Evolutionary conservation across 192 early-diverging fungal genomes (phyloP), one percentile per base, ranked within the genome.

Genomic region (Tieghemiomyces parasiticus): DNA sequence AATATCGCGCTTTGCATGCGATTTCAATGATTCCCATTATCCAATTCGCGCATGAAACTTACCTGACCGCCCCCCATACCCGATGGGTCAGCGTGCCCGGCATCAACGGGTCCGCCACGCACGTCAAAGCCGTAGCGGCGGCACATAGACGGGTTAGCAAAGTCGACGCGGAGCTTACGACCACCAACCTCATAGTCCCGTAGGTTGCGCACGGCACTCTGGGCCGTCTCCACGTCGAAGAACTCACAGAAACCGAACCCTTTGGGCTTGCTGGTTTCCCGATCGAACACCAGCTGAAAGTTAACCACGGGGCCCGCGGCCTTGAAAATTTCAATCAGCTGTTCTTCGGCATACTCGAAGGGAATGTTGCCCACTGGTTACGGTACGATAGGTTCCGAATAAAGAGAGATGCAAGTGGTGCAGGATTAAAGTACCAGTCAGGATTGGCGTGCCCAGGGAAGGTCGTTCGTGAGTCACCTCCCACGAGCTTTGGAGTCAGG

Each of bases 161-260:
- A 95, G 51, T 91, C 93, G n/a, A 98, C 89, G 48, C 91, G 80
- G 19, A 98, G 71, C 61, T 80, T 79, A 16, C 95, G 75, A 20
- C 91, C 91, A 25, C 84, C 86, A n/a, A 96, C 78, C 38, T 92
- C 90, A 44, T 91, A 84, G 54, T 86, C 84, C 65, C 91, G 90
- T 53, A 98, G 76, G 61, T 95, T 95, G 58, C 91, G 78, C 24
- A 95, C 92, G 30, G 93, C 93, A 63, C 90, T 92, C 25, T 88
- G 85, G 10, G 93, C 93, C n/a, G 91, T 95, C 60, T 91, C 82
- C 26, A 80, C 70, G 65, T 97, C 93, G 58, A 85, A 77, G 46
- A 81, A 97, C 64, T 93, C 88, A 61, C 91, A 93, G 72, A 94
- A 95, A 20, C 95, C 95, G 75, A 85, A 98, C 16, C 95, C 95